Conservation (phyloP, 805 yeast species). For the Candida parachauliodes region DNA sequence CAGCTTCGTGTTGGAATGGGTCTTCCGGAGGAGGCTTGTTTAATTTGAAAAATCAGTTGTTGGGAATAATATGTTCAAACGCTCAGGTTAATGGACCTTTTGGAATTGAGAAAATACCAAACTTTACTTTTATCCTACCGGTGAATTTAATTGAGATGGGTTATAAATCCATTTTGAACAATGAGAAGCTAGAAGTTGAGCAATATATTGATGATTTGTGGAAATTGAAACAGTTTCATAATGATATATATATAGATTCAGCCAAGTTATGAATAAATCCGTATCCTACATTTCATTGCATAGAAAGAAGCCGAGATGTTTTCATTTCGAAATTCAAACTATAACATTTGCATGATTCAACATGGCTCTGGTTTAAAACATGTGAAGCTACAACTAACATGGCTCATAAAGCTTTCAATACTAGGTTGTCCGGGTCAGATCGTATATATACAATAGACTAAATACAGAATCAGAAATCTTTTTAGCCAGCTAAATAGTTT, state of each 20-base stretch:
- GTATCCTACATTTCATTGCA: too few species aligned
- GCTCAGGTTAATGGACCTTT: constrained; percentile 32
- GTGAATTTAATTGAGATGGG: constrained; percentile 26
- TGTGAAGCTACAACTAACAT: too few species aligned
- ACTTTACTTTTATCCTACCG: constrained; percentile 31
- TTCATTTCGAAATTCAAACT: too few species aligned
- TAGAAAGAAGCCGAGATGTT: too few species aligned
- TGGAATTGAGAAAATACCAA: constrained; percentile 27
- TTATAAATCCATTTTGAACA: constrained; percentile 10
- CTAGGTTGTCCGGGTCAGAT: too few species aligned
- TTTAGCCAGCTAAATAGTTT: neutral
- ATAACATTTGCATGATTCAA: too few species aligned
- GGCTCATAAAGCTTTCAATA: too few species aligned
- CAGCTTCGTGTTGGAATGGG: constrained; percentile 49
- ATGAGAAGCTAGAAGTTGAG: constrained; percentile 10
- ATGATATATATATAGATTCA: constrained; percentile 17
- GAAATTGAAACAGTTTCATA: constrained; percentile 20
- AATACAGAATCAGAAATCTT: neutral
- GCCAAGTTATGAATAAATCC: constrained; percentile 22
- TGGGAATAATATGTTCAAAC: constrained; percentile 45
- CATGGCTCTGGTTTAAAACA: too few species aligned
- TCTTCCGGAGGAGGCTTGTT: constrained; percentile 49
- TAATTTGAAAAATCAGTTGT: constrained; percentile 14
- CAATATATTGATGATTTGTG: constrained; percentile 18
- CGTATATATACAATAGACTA: neutral